A percentile compares a stretch with the other conserved stretches of the same genome.
Conservation (phyloP, 139 green algal species). For the Micromonas commoda region DNA sequence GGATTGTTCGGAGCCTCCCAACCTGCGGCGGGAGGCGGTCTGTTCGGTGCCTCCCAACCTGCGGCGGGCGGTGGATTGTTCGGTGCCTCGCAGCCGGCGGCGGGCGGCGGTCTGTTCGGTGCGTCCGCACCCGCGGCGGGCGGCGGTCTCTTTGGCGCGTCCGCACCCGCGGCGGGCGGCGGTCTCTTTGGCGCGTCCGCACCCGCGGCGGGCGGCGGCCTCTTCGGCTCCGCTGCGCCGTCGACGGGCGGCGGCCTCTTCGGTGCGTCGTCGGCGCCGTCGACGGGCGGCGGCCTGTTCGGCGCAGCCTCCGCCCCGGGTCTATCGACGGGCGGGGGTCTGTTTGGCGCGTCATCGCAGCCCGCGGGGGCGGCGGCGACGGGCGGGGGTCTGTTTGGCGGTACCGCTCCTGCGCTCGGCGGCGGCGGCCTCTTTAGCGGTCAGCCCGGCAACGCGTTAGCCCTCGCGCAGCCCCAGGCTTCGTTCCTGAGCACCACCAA, state of each 20-base stretch:
- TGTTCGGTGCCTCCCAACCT: not conserved
- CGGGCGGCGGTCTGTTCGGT: not conserved
- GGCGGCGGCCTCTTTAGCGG: not conserved
- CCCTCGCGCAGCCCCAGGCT: not conserved
- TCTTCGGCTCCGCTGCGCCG: no score
- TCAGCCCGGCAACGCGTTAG: not conserved
- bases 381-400: not conserved
- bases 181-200: not conserved
- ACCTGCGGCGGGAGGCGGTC: no score
- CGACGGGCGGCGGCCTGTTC: no score
- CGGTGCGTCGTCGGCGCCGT: not conserved
- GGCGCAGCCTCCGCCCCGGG: no score
- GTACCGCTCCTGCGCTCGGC: no score
- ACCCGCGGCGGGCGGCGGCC: no score
- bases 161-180: no score
- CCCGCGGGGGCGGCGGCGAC: not conserved
- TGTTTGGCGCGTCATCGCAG: not conserved
- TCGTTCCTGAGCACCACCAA: not conserved
- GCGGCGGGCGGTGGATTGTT: not conserved
- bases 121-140: no score
- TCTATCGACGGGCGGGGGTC: not conserved
- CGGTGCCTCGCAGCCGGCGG: not conserved
- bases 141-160: not conserved
- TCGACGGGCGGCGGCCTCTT: not conserved
- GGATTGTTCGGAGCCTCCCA: not conserved